Percentiles rank a stretch among this genome's conserved stretches.
These are phyloP conservation scores for Thuidium tamariscinum DNA, from an alignment of 225 moss, liverwort and hornwort species.

Conservation along the genomic window DNA sequence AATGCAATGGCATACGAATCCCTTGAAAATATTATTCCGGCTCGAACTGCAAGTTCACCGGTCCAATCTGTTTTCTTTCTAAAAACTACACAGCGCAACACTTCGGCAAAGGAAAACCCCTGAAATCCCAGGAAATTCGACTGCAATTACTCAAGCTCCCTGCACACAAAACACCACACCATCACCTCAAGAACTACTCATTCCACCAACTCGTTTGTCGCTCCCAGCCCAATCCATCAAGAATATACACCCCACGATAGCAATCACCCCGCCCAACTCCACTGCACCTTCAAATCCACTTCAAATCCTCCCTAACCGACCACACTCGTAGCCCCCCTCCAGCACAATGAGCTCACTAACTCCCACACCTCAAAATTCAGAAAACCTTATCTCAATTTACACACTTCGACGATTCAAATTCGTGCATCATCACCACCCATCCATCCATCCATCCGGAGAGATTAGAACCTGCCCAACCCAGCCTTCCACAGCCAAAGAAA, in stretches of 20 bases:
- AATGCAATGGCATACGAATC: background rate
- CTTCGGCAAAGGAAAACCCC: background rate
- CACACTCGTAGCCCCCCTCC: background rate
- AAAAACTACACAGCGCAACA: background rate
- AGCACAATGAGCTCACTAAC: background rate
- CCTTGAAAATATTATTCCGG: background rate
- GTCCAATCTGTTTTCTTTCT: background rate
- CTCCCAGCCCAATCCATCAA: background rate
- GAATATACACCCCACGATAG: background rate
- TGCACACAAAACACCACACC: background rate
- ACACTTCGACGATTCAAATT: background rate
- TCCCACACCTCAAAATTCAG: background rate
- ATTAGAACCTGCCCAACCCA: background rate
- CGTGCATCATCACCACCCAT: background rate
- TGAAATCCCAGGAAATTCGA: background rate
- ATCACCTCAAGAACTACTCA: background rate
- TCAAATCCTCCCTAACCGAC: background rate
- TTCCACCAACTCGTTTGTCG: background rate
- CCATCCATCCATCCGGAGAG: background rate
- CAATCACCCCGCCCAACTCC: background rate
- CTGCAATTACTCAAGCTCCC: background rate
- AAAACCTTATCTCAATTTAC: background rate
- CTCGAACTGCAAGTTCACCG: background rate
- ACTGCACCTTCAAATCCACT: background rate
- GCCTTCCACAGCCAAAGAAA: background rate